phyloP scores from a whole-genome alignment of 345 rosid genomes.

The Theobroma cacao region DNA sequence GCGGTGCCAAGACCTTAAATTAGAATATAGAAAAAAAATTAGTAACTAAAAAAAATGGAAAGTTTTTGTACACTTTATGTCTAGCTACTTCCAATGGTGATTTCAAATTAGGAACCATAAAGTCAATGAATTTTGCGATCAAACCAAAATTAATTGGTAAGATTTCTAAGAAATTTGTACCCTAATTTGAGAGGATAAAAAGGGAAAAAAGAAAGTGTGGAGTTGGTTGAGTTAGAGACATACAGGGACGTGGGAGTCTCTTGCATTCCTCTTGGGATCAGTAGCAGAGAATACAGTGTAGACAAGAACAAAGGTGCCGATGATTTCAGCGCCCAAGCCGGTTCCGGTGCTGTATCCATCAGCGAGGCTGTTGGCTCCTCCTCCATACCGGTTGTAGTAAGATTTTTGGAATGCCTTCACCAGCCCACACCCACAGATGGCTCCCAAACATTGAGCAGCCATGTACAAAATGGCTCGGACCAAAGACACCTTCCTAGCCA shows the following conservation, averaged over 20 bases:
- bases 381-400: constrained; percentile 48
- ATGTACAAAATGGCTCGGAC: constrained; percentile 58
- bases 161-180: not conserved
- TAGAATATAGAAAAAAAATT: not conserved
- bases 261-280: constrained; percentile 58
- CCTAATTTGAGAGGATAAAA: not conserved
- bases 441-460: constrained; percentile 68
- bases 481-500: constrained; percentile 61
- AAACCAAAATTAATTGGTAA: not conserved
- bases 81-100: not conserved
- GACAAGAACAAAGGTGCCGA: constrained; percentile 64
- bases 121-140: not conserved
- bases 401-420: constrained; percentile 56
- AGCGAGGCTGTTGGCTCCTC: constrained; percentile 54
- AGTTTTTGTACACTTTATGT: not conserved
- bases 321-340: constrained; percentile 62
- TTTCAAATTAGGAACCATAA: not conserved
- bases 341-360: constrained; percentile 60
- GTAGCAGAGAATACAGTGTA: constrained; percentile 70
- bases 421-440: constrained; percentile 62
- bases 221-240: constrained; percentile 2
- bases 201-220: not conserved
- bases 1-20: constrained; percentile 57
- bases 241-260: constrained; percentile 71
- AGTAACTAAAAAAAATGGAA: not conserved